Evolutionary conservation across 768 basidiomycete species (phyloP).

Genomic region (Lactarius tabidus): DNA sequence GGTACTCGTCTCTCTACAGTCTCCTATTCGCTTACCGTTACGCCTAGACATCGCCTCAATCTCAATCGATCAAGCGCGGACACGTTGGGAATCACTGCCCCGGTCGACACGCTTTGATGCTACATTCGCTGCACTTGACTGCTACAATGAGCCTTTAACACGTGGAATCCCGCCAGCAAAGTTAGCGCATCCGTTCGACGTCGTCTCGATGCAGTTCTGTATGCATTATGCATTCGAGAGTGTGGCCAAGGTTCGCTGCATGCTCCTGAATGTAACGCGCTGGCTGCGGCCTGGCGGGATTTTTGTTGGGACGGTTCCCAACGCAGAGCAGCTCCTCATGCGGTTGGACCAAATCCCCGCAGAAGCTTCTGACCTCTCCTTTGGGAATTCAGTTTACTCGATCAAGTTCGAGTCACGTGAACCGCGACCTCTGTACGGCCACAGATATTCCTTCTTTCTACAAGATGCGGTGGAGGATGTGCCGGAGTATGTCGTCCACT

Average conservation of each 20-base stretch:
- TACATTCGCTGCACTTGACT: conserved; percentile 81
- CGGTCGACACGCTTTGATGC: conserved; percentile 64
- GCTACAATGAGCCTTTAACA: conserved; percentile 71
- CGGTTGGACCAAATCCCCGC: conserved; percentile 67
- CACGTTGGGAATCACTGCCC: conserved; percentile 55
- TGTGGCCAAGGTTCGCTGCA: conserved; percentile 78
- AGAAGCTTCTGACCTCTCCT: conserved; percentile 65
- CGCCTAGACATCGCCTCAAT: conserved; percentile 78
- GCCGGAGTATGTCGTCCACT: conserved; percentile 95
- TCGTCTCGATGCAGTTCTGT: conserved; percentile 98
- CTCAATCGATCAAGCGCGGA: conserved; percentile 84
- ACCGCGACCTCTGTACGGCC: conserved; percentile 68
- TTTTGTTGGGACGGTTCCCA: conserved; percentile 98
- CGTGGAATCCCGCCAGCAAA: conserved; percentile 60
- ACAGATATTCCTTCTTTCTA: conserved; percentile 92
- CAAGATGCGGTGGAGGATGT: conserved; percentile 95
- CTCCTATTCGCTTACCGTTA: conserved; percentile 12
- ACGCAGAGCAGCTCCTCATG: conserved; percentile 72
- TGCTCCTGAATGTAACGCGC: conserved; percentile 86
- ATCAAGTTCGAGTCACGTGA: conserved; percentile 79
- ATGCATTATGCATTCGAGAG: conserved; percentile 99
- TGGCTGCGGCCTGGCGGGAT: conserved; percentile 80
- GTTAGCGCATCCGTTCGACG: conserved; percentile 75
- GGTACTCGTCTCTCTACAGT: conserved; percentile 28
- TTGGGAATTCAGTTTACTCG: conserved; percentile 88